These are phyloP conservation scores for Gamarada debralockiae DNA, from an alignment of 495 filamentous ascomycete genomes.

Conservation along the genomic window DNA sequence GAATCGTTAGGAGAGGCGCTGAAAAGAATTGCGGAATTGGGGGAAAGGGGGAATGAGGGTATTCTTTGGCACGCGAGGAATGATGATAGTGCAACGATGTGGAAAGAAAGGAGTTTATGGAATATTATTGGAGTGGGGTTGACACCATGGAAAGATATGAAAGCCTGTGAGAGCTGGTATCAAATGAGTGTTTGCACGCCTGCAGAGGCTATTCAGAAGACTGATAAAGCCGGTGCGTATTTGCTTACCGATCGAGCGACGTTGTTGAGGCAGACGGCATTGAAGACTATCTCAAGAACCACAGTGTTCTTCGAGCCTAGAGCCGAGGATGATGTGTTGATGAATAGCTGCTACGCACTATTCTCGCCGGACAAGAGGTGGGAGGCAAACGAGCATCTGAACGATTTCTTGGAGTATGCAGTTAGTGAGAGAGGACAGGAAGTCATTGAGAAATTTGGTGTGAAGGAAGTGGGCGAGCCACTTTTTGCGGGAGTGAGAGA, in stretches of 20 bases:
- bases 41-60: background rate
- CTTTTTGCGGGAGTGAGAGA: no score
- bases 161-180: background rate
- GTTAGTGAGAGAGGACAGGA: no score
- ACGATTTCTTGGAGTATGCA: no score
- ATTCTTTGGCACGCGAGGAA: background rate
- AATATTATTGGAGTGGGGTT: no score
- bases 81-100: no score
- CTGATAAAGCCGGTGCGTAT: background rate
- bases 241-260: background rate
- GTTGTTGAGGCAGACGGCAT: background rate
- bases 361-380: no score
- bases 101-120: no score
- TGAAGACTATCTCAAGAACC: background rate
- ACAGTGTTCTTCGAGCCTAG: conserved; percentile 1
- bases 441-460: no score
- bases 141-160: background rate
- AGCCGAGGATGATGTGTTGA: background rate
- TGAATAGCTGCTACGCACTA: conserved; percentile 9
- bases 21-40: background rate
- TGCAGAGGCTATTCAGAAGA: background rate
- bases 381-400: no score
- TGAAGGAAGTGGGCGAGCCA: no score
- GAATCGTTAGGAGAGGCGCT: background rate
- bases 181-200: background rate